Conservation (phyloP, 2,329 filamentous ascomycete species). For the Phoma sp. region DNA sequence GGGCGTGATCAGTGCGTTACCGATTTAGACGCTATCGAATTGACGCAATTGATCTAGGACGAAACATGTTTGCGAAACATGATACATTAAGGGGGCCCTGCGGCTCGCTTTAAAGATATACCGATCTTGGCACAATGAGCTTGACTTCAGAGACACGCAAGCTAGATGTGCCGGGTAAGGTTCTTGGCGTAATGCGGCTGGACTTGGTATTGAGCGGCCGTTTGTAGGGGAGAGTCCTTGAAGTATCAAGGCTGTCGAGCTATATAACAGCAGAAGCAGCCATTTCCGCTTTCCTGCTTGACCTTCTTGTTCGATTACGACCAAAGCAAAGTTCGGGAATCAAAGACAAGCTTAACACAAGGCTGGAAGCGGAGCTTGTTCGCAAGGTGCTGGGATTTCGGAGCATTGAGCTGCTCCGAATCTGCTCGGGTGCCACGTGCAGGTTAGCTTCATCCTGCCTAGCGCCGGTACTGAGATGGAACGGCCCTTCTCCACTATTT, state of each 20-base stretch:
- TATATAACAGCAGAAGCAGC: neutral
- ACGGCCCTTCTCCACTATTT: neutral
- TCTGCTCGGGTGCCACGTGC: neutral
- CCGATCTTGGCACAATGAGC: constrained; percentile 6
- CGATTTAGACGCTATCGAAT: neutral
- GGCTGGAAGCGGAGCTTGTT: neutral
- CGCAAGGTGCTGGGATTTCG: neutral
- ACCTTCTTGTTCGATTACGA: too few species aligned
- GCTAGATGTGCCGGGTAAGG: neutral
- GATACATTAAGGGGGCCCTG: constrained; percentile 10
- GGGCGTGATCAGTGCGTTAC: neutral
- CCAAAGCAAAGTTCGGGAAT: too few species aligned
- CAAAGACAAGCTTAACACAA: neutral
- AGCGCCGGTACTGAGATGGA: constrained; percentile 1
- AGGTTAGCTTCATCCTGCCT: neutral
- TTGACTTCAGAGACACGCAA: constrained; percentile 2
- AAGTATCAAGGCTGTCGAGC: neutral
- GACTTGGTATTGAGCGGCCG: neutral
- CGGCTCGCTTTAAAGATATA: neutral
- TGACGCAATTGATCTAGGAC: neutral
- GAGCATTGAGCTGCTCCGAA: constrained; percentile 1
- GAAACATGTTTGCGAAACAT: constrained; percentile 3
- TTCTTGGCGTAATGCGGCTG: constrained; percentile 7
- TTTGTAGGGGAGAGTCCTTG: neutral
- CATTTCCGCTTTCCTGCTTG: neutral